A percentile compares a stretch with the other conserved stretches of the same genome.
Conservation (phyloP, 2,329 filamentous ascomycete species). For the Fusarium chuoi region DNA sequence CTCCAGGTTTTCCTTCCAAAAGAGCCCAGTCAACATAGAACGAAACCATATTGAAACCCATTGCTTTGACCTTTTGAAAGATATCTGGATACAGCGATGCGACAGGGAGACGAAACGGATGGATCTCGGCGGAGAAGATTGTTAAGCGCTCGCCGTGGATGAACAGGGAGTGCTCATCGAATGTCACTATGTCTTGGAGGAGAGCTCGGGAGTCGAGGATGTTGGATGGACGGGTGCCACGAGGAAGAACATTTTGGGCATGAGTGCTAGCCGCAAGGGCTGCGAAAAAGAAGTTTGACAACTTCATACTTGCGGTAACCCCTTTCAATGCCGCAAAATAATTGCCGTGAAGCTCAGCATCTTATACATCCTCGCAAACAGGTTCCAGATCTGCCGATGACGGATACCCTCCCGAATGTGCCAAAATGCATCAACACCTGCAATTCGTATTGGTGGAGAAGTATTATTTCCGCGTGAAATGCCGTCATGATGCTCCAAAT, state of each 20-base stretch:
- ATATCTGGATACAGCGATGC: constrained; percentile 71
- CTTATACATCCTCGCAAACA: background rate
- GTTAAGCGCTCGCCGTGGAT: constrained; percentile 76
- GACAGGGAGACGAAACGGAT: constrained; percentile 68
- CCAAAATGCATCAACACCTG: background rate
- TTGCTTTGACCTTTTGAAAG: constrained; percentile 83
- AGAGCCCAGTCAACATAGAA: constrained; percentile 86
- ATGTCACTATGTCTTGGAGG: constrained; percentile 64
- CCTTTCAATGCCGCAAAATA: background rate
- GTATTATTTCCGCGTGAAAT: background rate
- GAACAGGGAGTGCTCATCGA: constrained; percentile 77
- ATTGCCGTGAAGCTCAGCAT: fast-evolving
- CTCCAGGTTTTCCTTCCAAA: constrained; percentile 76
- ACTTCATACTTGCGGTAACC: constrained; percentile 16
- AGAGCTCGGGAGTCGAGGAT: constrained; percentile 41
- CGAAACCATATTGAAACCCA: constrained; percentile 82
- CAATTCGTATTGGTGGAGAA: constrained; percentile 34
- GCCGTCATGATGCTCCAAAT: background rate
- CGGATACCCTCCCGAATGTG: constrained; percentile 22
- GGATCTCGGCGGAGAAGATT: constrained; percentile 79
- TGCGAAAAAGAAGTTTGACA: constrained; percentile 3
- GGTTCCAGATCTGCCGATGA: background rate
- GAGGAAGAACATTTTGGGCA: constrained; percentile 26
- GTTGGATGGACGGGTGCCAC: constrained; percentile 32
- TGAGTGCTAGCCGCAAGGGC: constrained; percentile 1